Conservation (phyloP, 768 basidiomycete species). For the Dioszegia hungarica region DNA sequence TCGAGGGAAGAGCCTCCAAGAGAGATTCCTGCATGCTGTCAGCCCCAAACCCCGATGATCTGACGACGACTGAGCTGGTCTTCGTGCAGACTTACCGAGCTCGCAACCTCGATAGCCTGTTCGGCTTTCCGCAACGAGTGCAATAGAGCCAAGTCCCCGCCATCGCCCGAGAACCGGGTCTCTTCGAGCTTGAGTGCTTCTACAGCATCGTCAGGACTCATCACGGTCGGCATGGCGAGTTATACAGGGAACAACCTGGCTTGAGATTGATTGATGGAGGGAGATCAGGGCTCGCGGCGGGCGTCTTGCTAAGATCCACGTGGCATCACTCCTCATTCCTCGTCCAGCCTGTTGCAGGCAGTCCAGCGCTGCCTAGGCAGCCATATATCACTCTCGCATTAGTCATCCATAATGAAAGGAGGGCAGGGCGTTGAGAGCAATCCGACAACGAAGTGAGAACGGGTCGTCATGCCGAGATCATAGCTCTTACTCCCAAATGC, state of each 20-base stretch:
- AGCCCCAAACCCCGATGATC: background rate
- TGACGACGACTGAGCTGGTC: background rate
- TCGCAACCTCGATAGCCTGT: conserved; percentile 36
- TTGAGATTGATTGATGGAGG: too few relatives aligned
- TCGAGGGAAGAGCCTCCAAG: conserved; percentile 18
- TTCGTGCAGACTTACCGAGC: conserved; percentile 11
- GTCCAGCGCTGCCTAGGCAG: too few relatives aligned
- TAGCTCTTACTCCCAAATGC: background rate
- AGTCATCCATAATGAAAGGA: too few relatives aligned
- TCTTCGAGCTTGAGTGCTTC: conserved; percentile 14
- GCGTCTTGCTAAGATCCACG: background rate
- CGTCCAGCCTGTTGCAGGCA: background rate
- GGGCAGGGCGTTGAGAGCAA: too few relatives aligned
- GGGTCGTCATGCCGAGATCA: background rate
- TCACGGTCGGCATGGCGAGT: background rate
- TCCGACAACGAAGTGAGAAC: too few relatives aligned
- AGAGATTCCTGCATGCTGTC: conserved; percentile 19
- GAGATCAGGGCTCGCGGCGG: too few relatives aligned
- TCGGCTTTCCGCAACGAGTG: conserved; percentile 43
- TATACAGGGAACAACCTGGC: too few relatives aligned
- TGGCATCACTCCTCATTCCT: background rate
- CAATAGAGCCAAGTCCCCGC: conserved; percentile 36
- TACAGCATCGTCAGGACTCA: conserved; percentile 4
- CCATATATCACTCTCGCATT: too few relatives aligned
- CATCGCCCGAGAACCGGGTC: conserved; percentile 40